Conservation (phyloP, 805 yeast genomes). For the Hanseniaspora vineae region DNA sequence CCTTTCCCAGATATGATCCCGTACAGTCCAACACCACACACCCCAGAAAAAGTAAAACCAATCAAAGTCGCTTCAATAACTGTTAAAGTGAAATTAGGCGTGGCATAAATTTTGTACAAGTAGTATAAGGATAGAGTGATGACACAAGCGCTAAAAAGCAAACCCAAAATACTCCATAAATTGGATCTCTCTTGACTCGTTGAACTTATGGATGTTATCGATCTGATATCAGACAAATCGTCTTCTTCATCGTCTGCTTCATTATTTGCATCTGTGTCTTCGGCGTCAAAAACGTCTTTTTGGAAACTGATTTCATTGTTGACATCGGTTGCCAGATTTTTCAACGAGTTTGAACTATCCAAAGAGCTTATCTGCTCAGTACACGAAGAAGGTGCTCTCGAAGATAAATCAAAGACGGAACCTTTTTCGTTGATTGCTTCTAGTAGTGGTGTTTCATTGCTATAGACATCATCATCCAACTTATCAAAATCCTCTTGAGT, state of each 20-base stretch:
- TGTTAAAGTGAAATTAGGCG: conserved; percentile 60
- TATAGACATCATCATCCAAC: too few species aligned
- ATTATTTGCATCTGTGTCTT: not conserved
- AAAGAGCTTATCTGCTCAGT: too few species aligned
- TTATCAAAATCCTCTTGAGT: too few species aligned
- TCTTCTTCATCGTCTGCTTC: not conserved
- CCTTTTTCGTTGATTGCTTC: too few species aligned
- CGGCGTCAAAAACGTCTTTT: not conserved
- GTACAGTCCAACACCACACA: conserved; percentile 59
- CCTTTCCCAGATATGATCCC: conserved; percentile 80
- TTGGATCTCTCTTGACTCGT: conserved; percentile 40
- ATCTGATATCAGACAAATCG: not conserved
- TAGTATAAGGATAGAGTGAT: conserved; percentile 69
- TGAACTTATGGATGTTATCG: not conserved
- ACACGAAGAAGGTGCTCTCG: too few species aligned
- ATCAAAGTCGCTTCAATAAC: conserved; percentile 66
- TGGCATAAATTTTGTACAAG: conserved; percentile 69
- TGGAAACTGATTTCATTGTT: too few species aligned
- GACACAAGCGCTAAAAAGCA: conserved; percentile 60
- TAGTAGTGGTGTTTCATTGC: too few species aligned
- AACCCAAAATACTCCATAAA: conserved; percentile 62
- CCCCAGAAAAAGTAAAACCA: conserved; percentile 72
- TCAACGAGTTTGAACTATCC: too few species aligned
- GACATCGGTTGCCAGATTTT: too few species aligned
- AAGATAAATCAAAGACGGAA: too few species aligned